Base-by-base conservation (phyloP, 192 early-diverging fungal species). In the Coemansia interrupta region DNA sequence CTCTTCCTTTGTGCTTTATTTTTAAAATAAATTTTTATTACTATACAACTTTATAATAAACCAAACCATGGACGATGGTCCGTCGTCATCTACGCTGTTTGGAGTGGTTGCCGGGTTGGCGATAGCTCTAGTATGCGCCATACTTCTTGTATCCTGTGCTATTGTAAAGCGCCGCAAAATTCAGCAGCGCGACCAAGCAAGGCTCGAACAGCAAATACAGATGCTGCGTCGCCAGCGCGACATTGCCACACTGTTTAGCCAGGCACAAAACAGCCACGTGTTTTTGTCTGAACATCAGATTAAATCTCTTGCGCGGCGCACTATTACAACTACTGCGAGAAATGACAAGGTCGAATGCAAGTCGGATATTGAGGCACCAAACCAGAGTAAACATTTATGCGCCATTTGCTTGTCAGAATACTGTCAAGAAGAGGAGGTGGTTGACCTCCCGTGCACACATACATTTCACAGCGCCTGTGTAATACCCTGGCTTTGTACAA, bases 381-480 rank as follows among this genome's bases (percentile, higher is more conserved):
- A 64, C 45, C 50, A 64, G 20, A 63, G 61, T 12, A 13, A 40
- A 11, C 26, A 30, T 1, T 45, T 49, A 4, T 95, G 93, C 56
- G 69, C 84, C 10, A 82, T 97, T 0, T 97, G 93, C 60, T 86
- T 92, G 54, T 89, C 89, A 48, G 87, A 92, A 23, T 95, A 88
- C 68, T 52, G 60, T 3, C 61, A 66, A 24, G 81, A 80, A 18
- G 90, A 92, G 48, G 67, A 78, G 22, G 80, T 82, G 14, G 61
- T 87, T 3, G 60, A 77, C 55, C 56, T 95, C 22, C 85, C 87
- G 1, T 97, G 95, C 75, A 82, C 80, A 15, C 95, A 97, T 56
- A 60, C 81, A 20, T 97, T 94, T 61, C 93, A 95, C 64, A 83
- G 84, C 1, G 60, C 70, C 11, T 97, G 95, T 57, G 86, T 94